Evolutionary conservation across 805 yeast genomes (phyloP).

Genomic region (Cyberlindnera nakhonratchasimensis): DNA sequence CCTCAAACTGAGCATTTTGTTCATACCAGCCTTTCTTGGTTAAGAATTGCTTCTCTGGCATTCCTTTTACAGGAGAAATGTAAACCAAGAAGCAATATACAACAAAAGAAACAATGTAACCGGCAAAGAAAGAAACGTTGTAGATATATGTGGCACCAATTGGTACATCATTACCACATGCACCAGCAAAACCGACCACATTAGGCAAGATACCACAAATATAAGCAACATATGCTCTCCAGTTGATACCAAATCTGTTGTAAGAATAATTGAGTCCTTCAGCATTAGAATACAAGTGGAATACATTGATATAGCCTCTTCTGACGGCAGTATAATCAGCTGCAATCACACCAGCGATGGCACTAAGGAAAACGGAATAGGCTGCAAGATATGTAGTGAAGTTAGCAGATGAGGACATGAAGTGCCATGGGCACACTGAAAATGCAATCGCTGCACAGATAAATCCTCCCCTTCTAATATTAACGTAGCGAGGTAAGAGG

Average conservation of each 20-base stretch:
- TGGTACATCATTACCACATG: slow-evolving; percentile 75
- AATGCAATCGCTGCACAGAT: slow-evolving; percentile 70
- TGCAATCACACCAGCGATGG: slow-evolving; percentile 75
- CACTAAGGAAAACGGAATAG: slow-evolving; percentile 75
- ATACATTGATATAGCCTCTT: slow-evolving; percentile 62
- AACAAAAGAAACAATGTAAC: slow-evolving; percentile 57
- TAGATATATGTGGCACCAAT: slow-evolving; percentile 73
- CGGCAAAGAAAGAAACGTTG: slow-evolving; percentile 71
- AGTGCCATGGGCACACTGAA: slow-evolving; percentile 80
- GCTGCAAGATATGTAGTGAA: slow-evolving; percentile 81
- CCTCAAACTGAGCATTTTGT: slow-evolving; percentile 12
- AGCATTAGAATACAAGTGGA: slow-evolving; percentile 57
- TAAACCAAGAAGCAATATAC: slow-evolving; percentile 52
- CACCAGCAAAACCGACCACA: slow-evolving; percentile 84
- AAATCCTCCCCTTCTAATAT: slow-evolving; percentile 78
- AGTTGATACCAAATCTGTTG: slow-evolving; percentile 62
- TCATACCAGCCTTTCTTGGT: slow-evolving; percentile 49
- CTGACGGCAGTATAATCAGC: slow-evolving; percentile 70
- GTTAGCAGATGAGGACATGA: slow-evolving; percentile 62
- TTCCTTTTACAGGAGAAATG: slow-evolving; percentile 50
- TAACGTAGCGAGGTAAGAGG: slow-evolving; percentile 56
- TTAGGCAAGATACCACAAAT: slow-evolving; percentile 78
- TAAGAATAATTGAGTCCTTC: slow-evolving; percentile 51
- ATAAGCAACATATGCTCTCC: slow-evolving; percentile 84
- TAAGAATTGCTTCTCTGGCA: slow-evolving; percentile 38